Conservation (phyloP, 2,329 filamentous ascomycete genomes). For the Colletotrichum sp. region DNA sequence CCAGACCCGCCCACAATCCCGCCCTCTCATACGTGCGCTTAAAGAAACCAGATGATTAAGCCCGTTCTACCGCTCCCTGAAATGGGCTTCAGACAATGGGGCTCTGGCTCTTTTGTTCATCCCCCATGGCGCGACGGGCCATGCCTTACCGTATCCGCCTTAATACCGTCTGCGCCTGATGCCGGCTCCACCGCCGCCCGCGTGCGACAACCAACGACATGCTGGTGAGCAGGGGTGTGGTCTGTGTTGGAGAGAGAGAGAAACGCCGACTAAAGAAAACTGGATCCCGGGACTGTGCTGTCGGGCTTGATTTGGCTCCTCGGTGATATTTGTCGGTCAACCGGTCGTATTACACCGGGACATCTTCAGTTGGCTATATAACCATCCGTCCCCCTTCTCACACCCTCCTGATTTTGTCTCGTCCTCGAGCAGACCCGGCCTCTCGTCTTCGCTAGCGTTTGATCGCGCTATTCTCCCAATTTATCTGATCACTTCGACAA, state of each 20-base stretch:
- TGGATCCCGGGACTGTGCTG: background rate
- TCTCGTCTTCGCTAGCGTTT: background rate
- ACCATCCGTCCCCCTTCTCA: background rate
- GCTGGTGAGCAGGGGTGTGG: background rate
- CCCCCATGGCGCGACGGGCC: background rate
- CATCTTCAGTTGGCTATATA: background rate
- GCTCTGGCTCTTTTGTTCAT: background rate
- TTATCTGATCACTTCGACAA: background rate
- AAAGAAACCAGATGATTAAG: background rate
- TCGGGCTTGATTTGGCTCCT: background rate
- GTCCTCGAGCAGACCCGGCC: background rate
- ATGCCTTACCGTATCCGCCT: background rate
- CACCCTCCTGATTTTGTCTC: background rate
- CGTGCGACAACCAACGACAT: background rate
- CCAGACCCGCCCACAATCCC: background rate
- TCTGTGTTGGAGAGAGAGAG: background rate
- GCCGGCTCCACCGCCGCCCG: background rate
- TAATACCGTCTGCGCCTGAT: background rate
- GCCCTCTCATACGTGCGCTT: constrained; percentile 17
- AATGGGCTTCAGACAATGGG: background rate
- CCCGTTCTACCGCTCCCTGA: background rate
- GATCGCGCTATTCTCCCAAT: background rate
- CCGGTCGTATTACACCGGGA: background rate
- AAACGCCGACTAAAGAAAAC: background rate
- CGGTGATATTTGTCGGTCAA: background rate